Evolutionary conservation across 1,139 yeast genomes (phyloP).

Genomic region (Zygosaccharomyces pseudobailii): DNA sequence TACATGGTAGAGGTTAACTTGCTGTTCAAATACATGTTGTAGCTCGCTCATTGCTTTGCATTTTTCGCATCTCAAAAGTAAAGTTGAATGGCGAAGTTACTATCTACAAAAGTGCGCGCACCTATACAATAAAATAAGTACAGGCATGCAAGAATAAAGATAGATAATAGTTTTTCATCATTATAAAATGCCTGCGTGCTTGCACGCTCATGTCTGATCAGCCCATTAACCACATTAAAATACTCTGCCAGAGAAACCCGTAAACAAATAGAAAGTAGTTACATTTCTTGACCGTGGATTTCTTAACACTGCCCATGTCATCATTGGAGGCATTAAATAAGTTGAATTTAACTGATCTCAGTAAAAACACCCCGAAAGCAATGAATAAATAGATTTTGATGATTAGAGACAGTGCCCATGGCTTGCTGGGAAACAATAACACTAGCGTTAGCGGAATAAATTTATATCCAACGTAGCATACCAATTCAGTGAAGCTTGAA

Average conservation of each 20-base stretch:
- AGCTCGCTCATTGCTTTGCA: background rate
- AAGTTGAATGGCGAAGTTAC: background rate
- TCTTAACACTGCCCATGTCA: constrained; percentile 51
- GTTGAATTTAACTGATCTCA: constrained; percentile 80
- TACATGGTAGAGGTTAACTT: constrained; percentile 19
- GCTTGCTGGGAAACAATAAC: constrained; percentile 43
- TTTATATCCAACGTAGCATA: constrained; percentile 91
- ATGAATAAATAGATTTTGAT: constrained; percentile 44
- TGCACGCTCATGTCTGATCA: constrained; percentile 9
- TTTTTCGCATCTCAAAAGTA: background rate
- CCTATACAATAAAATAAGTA: background rate
- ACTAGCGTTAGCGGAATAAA: constrained; percentile 71
- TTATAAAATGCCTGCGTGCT: background rate
- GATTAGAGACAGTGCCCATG: constrained; percentile 36
- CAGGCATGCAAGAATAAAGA: background rate
- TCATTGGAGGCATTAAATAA: constrained; percentile 57
- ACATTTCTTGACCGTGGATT: constrained; percentile 72
- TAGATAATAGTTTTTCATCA: background rate
- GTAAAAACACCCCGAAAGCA: constrained; percentile 62
- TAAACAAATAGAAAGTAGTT: constrained; percentile 83
- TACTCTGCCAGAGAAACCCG: constrained; percentile 75
- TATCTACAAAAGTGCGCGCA: background rate
- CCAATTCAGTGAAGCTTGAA: constrained; percentile 65
- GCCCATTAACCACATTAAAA: constrained; percentile 51
- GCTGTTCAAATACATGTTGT: constrained; percentile 4